Evolutionary conservation across 257 asterid genomes (phyloP), one percentile per base, ranked within the genome.

Genomic region (Salvia rosmarinus): DNA sequence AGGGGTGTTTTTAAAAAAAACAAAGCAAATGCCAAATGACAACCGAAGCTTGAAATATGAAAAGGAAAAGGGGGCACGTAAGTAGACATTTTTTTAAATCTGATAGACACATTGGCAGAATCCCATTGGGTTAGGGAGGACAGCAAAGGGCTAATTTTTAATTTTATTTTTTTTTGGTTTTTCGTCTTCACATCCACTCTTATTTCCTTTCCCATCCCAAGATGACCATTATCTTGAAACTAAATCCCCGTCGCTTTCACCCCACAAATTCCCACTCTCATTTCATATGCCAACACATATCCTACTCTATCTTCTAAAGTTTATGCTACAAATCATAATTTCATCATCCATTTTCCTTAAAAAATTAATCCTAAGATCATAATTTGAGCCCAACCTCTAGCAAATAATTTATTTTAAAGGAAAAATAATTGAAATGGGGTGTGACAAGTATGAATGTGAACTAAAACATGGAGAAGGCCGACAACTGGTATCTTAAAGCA

Each of bases 81-180:
- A 50, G 9, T 51, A 68, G 69, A 68, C 58, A 67, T 55, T 64
- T 51, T 34, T 56, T 61, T 23, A 62, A 69, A 62, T 63, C 14
- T 6, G 11, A 52, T 25, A 21, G 68, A 68, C 78, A 74, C 68
- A 42, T 64, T 77, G 87, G 75, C 83, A 62, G 9, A 13, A 17
- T 2, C 4, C 51, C 21, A 82, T 62, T 79, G 81, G 77, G 13
- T 30, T 1, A 3, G 30, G 35, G 25, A 47, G 52, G 83, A 74
- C 86, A 70, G 67, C 84, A 70, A 44, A 78, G 81, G 56, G 64
- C 52, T 40, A 73, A 55, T 62, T 43, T 77, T 25, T 25, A 25
- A 25, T 25, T 25, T 25, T 25, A 2, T 32, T 32, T 4, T 32
- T 32, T 32, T 28, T 28, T 4, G 4, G 4, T 2, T 32, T 32